These are phyloP conservation scores for Lactuca sativa DNA, from an alignment of 129 eudicot species.

Conservation along the genomic window DNA sequence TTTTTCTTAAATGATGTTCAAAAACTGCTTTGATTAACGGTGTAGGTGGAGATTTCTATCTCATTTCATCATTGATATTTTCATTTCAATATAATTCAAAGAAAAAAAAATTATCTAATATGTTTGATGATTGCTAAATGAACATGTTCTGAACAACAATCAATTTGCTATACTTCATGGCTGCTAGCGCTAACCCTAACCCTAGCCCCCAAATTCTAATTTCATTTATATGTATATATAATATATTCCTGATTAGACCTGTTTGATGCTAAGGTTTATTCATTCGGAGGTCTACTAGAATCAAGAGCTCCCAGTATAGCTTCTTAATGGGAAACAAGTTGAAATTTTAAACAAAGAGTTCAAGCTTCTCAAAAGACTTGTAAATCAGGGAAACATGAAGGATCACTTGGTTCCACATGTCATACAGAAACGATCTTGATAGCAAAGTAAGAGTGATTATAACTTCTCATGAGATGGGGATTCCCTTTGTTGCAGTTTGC, in stretches of 20 bases:
- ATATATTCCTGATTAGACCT: constrained; percentile 15
- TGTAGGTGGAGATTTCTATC: constrained; percentile 5
- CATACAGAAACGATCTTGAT: constrained; percentile 73
- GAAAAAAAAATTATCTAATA: not conserved
- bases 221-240: not conserved
- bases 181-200: not conserved
- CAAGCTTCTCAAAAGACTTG: constrained; percentile 43
- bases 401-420: constrained; percentile 63
- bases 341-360: constrained; percentile 46
- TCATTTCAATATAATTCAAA: not conserved
- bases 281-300: constrained; percentile 45
- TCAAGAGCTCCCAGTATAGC: constrained; percentile 72
- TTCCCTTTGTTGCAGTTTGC: constrained; percentile 96
- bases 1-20: constrained; percentile 1
- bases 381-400: constrained; percentile 52
- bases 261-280: constrained; percentile 51
- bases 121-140: constrained; percentile 5
- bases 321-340: constrained; percentile 58
- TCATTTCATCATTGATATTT: constrained; percentile 10
- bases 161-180: constrained; percentile 4
- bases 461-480: constrained; percentile 96
- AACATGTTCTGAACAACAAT: not conserved
- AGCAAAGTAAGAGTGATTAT: constrained; percentile 93
- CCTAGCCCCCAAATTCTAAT: not conserved
- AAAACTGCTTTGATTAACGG: not conserved